Evolutionary conservation across 2,329 filamentous ascomycete genomes (phyloP).

Genomic region (Monilinia laxa): DNA sequence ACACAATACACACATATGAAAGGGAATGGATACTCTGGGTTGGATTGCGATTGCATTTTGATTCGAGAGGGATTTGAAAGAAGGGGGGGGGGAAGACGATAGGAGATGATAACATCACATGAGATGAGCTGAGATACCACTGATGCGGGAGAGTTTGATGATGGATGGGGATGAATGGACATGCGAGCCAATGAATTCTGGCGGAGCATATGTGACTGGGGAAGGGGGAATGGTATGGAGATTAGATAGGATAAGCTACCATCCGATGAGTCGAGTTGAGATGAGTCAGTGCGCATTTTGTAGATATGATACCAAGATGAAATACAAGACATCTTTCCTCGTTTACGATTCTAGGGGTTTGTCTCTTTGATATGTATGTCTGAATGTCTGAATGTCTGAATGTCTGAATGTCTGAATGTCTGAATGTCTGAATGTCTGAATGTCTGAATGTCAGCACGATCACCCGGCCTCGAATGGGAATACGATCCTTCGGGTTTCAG

Average conservation of each 20-base stretch:
- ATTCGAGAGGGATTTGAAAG: not conserved
- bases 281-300: constrained; percentile 11
- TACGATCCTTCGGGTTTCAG: no score
- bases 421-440: not conserved
- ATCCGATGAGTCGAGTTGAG: not conserved
- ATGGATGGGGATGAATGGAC: not conserved
- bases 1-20: not conserved
- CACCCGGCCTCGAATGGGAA: not conserved
- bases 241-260: not conserved
- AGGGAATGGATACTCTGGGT: not conserved
- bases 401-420: not conserved
- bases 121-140: constrained; percentile 6
- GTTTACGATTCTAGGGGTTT: not conserved
- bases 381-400: not conserved
- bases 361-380: not conserved
- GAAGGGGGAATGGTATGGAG: not conserved
- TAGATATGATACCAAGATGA: constrained; percentile 24
- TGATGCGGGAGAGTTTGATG: not conserved
- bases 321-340: constrained; percentile 16
- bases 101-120: not conserved
- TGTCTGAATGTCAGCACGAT: not conserved
- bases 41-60: not conserved
- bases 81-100: no score
- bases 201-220: not conserved
- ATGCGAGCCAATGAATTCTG: not conserved